A percentile compares a stretch with the other conserved stretches of the same genome.
These are phyloP conservation scores for Isabelozyma rhagii DNA, from an alignment of 805 yeast species.

Conservation along the genomic window DNA sequence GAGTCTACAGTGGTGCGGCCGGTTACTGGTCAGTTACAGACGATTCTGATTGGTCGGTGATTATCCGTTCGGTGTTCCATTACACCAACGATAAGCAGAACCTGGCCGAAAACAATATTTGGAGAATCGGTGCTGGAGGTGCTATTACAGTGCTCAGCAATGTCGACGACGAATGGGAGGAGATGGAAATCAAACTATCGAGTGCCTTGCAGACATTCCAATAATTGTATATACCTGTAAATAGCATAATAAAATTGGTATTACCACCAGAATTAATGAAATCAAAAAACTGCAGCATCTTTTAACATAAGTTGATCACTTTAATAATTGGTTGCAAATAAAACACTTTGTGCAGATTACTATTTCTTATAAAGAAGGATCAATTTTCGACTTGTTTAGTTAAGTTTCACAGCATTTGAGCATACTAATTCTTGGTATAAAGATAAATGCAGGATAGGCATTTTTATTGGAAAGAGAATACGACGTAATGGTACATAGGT, in stretches of 20 bases:
- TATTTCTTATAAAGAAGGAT: no score
- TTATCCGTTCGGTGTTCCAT: conserved; percentile 78
- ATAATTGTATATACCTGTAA: conserved; percentile 4
- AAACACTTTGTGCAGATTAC: no score
- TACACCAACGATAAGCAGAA: conserved; percentile 49
- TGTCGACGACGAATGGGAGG: conserved; percentile 85
- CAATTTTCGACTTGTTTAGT: no score
- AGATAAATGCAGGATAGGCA: no score
- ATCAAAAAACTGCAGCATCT: no score
- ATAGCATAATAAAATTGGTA: not conserved
- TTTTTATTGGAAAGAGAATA: no score
- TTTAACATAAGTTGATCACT: no score
- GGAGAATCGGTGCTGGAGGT: conserved; percentile 98
- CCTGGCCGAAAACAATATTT: conserved; percentile 27
- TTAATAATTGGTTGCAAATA: no score
- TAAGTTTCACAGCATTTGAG: no score
- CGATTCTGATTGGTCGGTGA: conserved; percentile 93
- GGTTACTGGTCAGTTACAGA: conserved; percentile 93
- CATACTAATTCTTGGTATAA: no score
- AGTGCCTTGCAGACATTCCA: conserved; percentile 75
- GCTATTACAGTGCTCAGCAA: conserved; percentile 90
- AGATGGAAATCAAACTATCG: conserved; percentile 76
- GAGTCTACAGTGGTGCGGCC: conserved; percentile 89
- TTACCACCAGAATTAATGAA: no score
- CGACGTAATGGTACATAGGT: no score